Conservation (phyloP, 2,329 filamentous ascomycete species). For the Drechslerella dactyloides region DNA sequence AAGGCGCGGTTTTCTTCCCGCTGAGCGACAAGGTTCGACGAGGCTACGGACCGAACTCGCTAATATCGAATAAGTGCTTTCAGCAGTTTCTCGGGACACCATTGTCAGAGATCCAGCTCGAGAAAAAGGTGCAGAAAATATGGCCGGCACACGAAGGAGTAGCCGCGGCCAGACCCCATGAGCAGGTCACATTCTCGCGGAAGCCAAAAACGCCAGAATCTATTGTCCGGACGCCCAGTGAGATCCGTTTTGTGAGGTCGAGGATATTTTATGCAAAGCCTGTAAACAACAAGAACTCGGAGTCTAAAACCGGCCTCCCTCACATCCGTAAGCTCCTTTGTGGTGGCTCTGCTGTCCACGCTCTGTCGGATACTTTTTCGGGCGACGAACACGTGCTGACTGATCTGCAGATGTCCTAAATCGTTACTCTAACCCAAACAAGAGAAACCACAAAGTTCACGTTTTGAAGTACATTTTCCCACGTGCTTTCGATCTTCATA, state of each 20-base stretch:
- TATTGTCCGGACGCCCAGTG: conserved; percentile 59
- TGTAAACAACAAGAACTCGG: conserved; percentile 70
- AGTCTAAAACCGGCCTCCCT: conserved; percentile 75
- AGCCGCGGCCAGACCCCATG: neutral
- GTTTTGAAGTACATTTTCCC: conserved; percentile 94
- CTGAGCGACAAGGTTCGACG: conserved; percentile 25
- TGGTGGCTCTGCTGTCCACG: conserved; percentile 41
- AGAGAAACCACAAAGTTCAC: conserved; percentile 67
- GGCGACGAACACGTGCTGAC: conserved; percentile 23
- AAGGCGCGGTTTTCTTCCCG: conserved; percentile 37
- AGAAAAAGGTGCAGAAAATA: conserved; percentile 18
- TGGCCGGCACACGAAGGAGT: neutral
- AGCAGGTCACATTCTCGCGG: conserved; percentile 11
- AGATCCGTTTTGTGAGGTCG: conserved; percentile 77
- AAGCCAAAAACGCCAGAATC: conserved; percentile 58
- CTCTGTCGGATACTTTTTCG: conserved; percentile 44
- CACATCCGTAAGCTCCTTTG: conserved; percentile 71
- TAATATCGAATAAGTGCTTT: conserved; percentile 35
- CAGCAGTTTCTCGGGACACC: conserved; percentile 37
- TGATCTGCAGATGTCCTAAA: conserved; percentile 76
- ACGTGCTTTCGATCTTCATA: conserved; percentile 85
- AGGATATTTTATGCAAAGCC: conserved; percentile 86
- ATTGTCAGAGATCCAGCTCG: conserved; percentile 40
- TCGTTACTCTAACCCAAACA: conserved; percentile 63
- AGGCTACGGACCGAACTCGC: conserved; percentile 7